Evolutionary conservation across 306 rosid genomes (phyloP).

Genomic region (Lagenaria siceraria): DNA sequence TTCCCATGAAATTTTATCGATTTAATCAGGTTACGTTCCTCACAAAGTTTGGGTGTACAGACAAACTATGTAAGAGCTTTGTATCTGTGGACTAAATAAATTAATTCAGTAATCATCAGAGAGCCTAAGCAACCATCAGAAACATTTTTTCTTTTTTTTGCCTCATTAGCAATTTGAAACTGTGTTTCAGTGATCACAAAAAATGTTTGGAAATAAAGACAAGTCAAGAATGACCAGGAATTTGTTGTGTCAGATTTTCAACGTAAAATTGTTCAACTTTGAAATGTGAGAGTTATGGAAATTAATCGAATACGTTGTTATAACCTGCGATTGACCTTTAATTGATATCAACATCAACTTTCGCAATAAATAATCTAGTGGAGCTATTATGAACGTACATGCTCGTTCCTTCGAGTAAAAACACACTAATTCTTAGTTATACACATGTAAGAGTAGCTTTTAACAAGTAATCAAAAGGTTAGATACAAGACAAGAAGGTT

Average conservation of each 20-base stretch:
- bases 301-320: neutral
- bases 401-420: neutral
- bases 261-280: neutral
- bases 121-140: no score
- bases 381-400: neutral
- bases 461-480: neutral
- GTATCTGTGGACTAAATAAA: neutral
- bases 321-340: neutral
- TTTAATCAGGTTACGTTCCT: neutral
- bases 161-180: neutral
- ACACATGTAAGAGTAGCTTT: neutral
- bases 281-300: neutral
- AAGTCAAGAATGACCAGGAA: neutral
- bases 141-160: neutral
- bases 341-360: neutral
- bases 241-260: neutral
- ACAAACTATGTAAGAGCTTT: neutral
- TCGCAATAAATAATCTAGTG: neutral
- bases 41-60: neutral
- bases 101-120: no score
- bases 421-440: neutral
- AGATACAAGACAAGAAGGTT: neutral
- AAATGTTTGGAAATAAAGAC: neutral
- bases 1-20: neutral
- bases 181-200: neutral